Evolutionary conservation across 768 basidiomycete species (phyloP).

Genomic region (Tylopilus subfusipes): DNA sequence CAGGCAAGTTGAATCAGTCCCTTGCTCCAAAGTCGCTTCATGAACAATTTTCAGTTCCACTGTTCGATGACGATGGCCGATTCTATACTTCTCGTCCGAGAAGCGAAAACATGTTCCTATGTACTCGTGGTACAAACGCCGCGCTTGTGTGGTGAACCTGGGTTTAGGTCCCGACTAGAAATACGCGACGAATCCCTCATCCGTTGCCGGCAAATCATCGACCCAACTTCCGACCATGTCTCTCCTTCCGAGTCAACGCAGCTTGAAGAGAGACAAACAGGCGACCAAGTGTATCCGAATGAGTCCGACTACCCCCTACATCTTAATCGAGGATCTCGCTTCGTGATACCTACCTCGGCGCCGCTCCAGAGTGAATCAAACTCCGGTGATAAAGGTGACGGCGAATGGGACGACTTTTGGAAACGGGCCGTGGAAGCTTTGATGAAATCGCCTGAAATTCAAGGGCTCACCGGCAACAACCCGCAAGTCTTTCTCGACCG

Average conservation of each 20-base stretch:
- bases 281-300: slow-evolving; percentile 37
- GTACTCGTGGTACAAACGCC: slow-evolving; percentile 94
- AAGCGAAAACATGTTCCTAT: slow-evolving; percentile 92
- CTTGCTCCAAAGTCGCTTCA: slow-evolving; percentile 2
- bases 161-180: slow-evolving; percentile 78
- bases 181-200: slow-evolving; percentile 64
- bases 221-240: slow-evolving; percentile 13
- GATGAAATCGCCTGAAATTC: slow-evolving; percentile 31
- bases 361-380: slow-evolving; percentile 16
- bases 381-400: slow-evolving; percentile 15
- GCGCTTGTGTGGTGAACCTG: slow-evolving; percentile 87
- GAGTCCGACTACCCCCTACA: slow-evolving; percentile 57
- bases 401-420: slow-evolving; percentile 22
- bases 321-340: slow-evolving; percentile 45
- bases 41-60: slow-evolving; percentile 62
- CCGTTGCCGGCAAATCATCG: slow-evolving; percentile 75
- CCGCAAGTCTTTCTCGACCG: slow-evolving; percentile 42
- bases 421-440: slow-evolving; percentile 29
- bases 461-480: slow-evolving; percentile 27
- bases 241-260: slow-evolving; percentile 29
- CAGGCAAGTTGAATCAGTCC: slow-evolving; percentile 55
- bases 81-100: slow-evolving; percentile 86
- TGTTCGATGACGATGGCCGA: slow-evolving; percentile 95
- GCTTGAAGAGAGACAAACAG: slow-evolving; percentile 27
- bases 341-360: slow-evolving; percentile 37